Conservation (phyloP, 768 basidiomycete genomes). For the Candolleomyces eurysporus region DNA sequence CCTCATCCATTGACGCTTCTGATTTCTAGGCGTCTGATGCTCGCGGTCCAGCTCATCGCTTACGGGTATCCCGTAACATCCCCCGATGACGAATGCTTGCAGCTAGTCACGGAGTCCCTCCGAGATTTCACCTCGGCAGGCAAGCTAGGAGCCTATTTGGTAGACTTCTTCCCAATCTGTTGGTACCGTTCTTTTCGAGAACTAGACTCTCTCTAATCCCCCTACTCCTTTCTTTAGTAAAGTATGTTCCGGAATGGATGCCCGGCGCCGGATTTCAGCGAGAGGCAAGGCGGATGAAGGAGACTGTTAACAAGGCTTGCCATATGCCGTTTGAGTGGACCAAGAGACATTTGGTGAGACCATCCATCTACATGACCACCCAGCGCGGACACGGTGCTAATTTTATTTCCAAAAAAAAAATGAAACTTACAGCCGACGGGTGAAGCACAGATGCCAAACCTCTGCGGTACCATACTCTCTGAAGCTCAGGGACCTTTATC, state of each 20-base stretch:
- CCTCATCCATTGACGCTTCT: no score
- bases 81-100: constrained; percentile 5
- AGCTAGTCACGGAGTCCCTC: background rate
- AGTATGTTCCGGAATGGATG: constrained; percentile 12
- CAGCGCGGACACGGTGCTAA: constrained; percentile 4
- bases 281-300: constrained; percentile 1
- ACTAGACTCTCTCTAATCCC: background rate
- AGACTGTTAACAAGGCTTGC: constrained; percentile 47
- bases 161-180: constrained; percentile 9
- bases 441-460: constrained; percentile 43
- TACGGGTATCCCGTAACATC: constrained; percentile 11
- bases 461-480: constrained; percentile 54
- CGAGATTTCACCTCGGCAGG: background rate
- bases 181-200: background rate
- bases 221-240: background rate
- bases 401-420: no score
- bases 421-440: constrained; percentile 56
- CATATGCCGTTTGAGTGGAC: constrained; percentile 47
- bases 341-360: constrained; percentile 59
- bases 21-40: background rate
- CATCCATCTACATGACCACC: constrained; percentile 9
- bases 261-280: constrained; percentile 10
- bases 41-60: constrained; percentile 1
- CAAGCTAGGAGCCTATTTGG: constrained; percentile 8
- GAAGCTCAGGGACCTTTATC: constrained; percentile 45